Evolutionary conservation across 768 basidiomycete genomes (phyloP), one percentile per base, ranked within the genome.

Genomic region (Gyrodon lividus): DNA sequence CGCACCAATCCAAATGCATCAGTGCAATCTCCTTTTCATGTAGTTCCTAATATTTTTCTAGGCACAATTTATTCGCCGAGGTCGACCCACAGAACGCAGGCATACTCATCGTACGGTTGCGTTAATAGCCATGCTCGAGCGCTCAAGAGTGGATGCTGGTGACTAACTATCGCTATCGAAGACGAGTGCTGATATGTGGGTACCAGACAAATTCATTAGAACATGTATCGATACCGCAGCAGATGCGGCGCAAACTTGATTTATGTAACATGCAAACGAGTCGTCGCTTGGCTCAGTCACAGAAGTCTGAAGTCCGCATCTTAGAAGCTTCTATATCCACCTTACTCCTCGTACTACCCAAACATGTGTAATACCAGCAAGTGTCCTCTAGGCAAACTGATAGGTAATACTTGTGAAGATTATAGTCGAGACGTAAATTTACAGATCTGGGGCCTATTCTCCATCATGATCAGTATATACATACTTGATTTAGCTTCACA

Each of bases 1-100:
- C 37, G 79, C 58, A 38, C 43, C 45, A 12, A 35, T 8, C 12
- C 30, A 22, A 28, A 31, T 24, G 5, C 47, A 8, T 12, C 19
- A 4, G 13, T 16, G 14, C 26, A 22, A 48, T n/a, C 6, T 9
- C 22, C 30, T 17, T 48, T 24, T 23, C 24, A 20, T 26, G 34
- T 22, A 16, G 44, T 23, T 57, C n/a, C 43, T 30, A 19, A 1
- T 35, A 19, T 48, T 26, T 39, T 42, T 44, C 14, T 60, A 95
- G 92, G 62, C 80, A 92, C 64, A 77, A 80, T 50, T 76, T 98
- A 28, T 73, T 77, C 8, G 86, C 89, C 0, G 74, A 84, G 49
- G 68, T 92, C 6, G 95, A 98, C 70, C 85, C 88, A 0, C 65
- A 79, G 24, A 98, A 98, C 58, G 67, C 79, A 0, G 95, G 96